A percentile compares a stretch with the other conserved stretches of the same genome.
phyloP scores from a whole-genome alignment of 2,329 filamentous ascomycete species.

The Talaromyces atroroseus region DNA sequence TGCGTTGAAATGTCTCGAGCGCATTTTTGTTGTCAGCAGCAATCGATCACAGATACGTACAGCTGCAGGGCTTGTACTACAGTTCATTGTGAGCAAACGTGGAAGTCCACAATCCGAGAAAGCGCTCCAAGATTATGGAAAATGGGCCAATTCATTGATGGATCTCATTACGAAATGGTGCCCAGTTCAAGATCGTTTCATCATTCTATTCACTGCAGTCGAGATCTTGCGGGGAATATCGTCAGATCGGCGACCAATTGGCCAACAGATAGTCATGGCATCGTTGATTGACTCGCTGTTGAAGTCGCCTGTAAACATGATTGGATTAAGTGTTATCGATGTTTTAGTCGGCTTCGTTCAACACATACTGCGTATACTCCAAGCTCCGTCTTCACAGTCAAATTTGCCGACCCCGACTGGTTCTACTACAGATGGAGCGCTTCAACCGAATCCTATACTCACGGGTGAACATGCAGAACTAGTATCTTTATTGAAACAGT shows the following conservation, averaged over 20 bases:
- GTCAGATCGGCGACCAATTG: conserved; percentile 64
- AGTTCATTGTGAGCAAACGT: conserved; percentile 60
- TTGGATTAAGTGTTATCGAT: conserved; percentile 94
- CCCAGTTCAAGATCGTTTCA: conserved; percentile 88
- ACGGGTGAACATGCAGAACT: conserved; percentile 47
- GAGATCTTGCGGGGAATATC: conserved; percentile 67
- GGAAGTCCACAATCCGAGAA: conserved; percentile 45
- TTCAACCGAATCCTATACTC: conserved; percentile 17
- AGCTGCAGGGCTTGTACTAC: conserved; percentile 67
- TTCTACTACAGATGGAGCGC: conserved; percentile 11
- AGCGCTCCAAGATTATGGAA: conserved; percentile 46
- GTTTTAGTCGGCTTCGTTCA: conserved; percentile 78
- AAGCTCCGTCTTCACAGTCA: conserved; percentile 45
- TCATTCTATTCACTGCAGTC: conserved; percentile 76
- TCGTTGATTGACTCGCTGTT: conserved; percentile 77
- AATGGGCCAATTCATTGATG: conserved; percentile 80
- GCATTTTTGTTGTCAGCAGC: conserved; percentile 70
- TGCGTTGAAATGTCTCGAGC: conserved; percentile 79
- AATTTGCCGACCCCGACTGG: conserved; percentile 16
- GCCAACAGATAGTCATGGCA: conserved; percentile 68
- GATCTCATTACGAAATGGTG: conserved; percentile 78
- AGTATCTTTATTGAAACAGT: conserved; percentile 66
- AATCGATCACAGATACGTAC: conserved; percentile 75
- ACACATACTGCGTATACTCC: conserved; percentile 72
- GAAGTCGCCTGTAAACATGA: conserved; percentile 84